phyloP scores from a whole-genome alignment of 2,329 filamentous ascomycete species.

The Epichloe coenophiala region DNA sequence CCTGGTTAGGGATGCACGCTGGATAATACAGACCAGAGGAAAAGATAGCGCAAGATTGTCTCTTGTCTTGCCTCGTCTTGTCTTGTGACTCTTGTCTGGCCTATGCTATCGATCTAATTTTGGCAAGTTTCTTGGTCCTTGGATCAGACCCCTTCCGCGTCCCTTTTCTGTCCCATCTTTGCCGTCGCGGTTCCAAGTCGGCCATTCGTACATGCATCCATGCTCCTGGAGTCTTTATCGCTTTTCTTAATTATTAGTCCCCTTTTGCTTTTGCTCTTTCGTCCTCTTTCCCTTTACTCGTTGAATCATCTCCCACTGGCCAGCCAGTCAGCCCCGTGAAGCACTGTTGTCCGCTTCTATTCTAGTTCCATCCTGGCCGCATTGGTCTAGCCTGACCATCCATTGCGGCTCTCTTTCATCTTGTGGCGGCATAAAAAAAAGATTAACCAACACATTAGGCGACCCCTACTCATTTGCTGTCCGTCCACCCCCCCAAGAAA shows the following conservation, averaged over 20 bases:
- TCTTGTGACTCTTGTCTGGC: no score
- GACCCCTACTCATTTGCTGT: constrained; percentile 1
- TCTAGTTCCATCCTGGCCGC: not conserved
- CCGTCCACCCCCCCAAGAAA: no score
- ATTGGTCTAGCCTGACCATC: not conserved
- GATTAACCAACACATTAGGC: not conserved
- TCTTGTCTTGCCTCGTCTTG: no score
- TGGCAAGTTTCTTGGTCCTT: no score
- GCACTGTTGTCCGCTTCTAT: not conserved
- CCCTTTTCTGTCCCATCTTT: no score
- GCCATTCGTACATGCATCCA: not conserved
- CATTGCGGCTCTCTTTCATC: not conserved
- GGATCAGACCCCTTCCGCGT: no score
- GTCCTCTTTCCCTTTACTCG: not conserved
- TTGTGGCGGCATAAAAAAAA: not conserved
- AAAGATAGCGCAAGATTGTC: no score
- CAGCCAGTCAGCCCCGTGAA: not conserved
- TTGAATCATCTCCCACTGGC: not conserved
- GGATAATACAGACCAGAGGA: no score
- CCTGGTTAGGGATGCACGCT: no score
- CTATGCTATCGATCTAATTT: no score
- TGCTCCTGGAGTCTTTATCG: not conserved
- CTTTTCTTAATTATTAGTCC: not conserved
- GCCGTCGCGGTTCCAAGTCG: not conserved
- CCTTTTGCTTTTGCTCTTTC: not conserved